Evolutionary conservation across 495 filamentous ascomycete species (phyloP).

Genomic region (Filosporella fistucella): DNA sequence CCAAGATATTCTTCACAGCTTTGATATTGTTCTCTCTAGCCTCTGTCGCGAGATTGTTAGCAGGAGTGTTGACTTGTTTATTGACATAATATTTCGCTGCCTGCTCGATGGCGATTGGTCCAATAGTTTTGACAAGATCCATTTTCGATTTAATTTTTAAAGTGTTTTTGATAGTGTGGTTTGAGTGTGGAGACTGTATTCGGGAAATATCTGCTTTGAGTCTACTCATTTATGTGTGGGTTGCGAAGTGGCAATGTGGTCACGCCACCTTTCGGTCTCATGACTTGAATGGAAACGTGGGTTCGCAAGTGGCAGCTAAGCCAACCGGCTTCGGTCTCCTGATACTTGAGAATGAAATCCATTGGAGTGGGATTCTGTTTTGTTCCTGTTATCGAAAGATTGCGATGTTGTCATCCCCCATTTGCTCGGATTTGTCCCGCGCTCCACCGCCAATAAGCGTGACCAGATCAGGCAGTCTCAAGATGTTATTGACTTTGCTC

Average conservation of each 20-base stretch:
- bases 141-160: background rate
- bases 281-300: too few species aligned
- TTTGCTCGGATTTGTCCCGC: too few species aligned
- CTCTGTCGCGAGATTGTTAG: slow-evolving; percentile 3
- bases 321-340: too few species aligned
- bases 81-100: slow-evolving; percentile 10
- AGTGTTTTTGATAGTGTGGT: background rate
- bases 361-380: too few species aligned
- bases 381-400: too few species aligned
- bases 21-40: slow-evolving; percentile 3
- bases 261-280: background rate
- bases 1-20: background rate
- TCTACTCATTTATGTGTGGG: background rate
- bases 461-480: too few species aligned
- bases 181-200: background rate
- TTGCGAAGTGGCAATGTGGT: background rate
- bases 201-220: background rate
- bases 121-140: slow-evolving; percentile 2
- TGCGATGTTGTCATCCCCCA: too few species aligned
- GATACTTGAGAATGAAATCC: too few species aligned
- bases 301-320: too few species aligned
- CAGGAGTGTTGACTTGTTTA: background rate
- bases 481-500: too few species aligned
- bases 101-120: slow-evolving; percentile 6
- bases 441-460: too few species aligned